Base-by-base conservation (phyloP, 2,329 filamentous ascomycete genomes). In the Lachnellula arida region DNA sequence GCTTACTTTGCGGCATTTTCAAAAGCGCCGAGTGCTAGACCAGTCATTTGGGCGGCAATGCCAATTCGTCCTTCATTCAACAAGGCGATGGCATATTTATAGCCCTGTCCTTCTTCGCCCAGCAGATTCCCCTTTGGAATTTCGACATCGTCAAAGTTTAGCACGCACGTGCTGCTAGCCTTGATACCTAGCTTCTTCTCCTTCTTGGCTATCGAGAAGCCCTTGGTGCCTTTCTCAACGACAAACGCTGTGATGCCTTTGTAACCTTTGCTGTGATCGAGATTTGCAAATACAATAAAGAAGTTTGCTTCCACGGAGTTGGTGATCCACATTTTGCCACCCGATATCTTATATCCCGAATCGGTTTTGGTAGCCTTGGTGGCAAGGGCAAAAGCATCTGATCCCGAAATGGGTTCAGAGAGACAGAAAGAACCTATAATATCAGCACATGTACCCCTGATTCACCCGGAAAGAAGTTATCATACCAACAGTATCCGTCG, bases 281-380 rank as follows among this genome's bases (percentile, higher is more conserved):
- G 79, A 75, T 97, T 99, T 69, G 94, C 94, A 70, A 99, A 99
- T 56, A 99, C 94, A 69, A 99, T 93, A 77, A 97, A 99, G 78
- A 97, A 87, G 58, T 86, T 85, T 19, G 94, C 88, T 76, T 99
- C 94, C 77, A 93, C 86, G 50, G 89, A 88, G 80, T 99, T 99
- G 61, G 94, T 99, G 75, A 99, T 99, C 94, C 94, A 99, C 94
- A 99, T 99, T 83, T 99, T 99, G 73, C 84, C 86, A 49, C 94
- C 94, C 59, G 84, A 88, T 73, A 99, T 88, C 74, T 81, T 86
- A 78, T 93, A 99, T 35, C 93, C 91, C 62, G 85, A 81, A 22
- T 84, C 80, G 0, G 90, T 94, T 78, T 92, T 89, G 56, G 84
- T 86, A 44, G 94, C 94, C 73, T 90, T 92, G 55, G 94, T 97